phyloP scores from a whole-genome alignment of 345 rosid genomes.

The Sisymbrium altissimum region DNA sequence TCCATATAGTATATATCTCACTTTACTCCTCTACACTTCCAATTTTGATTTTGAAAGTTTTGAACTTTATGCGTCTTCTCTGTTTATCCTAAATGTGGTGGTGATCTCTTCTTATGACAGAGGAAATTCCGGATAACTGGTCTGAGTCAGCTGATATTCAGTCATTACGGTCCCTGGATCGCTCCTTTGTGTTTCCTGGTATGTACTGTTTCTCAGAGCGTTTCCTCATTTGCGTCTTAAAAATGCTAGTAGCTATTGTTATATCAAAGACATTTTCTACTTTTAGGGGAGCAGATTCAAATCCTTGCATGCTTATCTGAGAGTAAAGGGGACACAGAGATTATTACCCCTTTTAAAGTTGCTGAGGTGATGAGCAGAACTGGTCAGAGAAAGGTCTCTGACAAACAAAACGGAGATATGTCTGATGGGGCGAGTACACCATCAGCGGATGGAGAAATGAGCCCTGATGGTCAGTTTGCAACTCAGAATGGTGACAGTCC shows the following conservation, averaged over 20 bases:
- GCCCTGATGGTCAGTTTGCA: constrained; percentile 38
- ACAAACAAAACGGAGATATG: constrained; percentile 49
- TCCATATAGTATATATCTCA: constrained; percentile 56
- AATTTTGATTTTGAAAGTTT: background rate
- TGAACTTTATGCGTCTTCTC: background rate
- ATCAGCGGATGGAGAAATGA: constrained; percentile 45
- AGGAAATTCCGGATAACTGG: constrained; percentile 71
- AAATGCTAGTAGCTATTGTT: background rate
- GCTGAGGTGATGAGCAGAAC: constrained; percentile 84
- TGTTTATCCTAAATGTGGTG: background rate
- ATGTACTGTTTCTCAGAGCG: constrained; percentile 2
- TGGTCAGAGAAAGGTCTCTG: constrained; percentile 53
- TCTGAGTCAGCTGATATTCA: constrained; percentile 53
- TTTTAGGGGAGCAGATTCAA: constrained; percentile 87
- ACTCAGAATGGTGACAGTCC: constrained; percentile 52
- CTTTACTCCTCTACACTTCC: background rate
- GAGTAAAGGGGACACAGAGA: constrained; percentile 68
- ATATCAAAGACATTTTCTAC: constrained; percentile 12
- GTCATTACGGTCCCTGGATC: constrained; percentile 65
- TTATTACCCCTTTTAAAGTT: constrained; percentile 88
- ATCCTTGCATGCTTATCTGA: constrained; percentile 87
- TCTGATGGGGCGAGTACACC: constrained; percentile 35
- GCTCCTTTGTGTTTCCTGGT: constrained; percentile 94
- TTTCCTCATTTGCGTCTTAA: background rate
- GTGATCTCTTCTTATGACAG: constrained; percentile 36